A percentile compares a stretch with the other conserved stretches of the same genome.
Evolutionary conservation across 2,329 filamentous ascomycete genomes (phyloP).

Genomic region (Colletotrichum sp.): DNA sequence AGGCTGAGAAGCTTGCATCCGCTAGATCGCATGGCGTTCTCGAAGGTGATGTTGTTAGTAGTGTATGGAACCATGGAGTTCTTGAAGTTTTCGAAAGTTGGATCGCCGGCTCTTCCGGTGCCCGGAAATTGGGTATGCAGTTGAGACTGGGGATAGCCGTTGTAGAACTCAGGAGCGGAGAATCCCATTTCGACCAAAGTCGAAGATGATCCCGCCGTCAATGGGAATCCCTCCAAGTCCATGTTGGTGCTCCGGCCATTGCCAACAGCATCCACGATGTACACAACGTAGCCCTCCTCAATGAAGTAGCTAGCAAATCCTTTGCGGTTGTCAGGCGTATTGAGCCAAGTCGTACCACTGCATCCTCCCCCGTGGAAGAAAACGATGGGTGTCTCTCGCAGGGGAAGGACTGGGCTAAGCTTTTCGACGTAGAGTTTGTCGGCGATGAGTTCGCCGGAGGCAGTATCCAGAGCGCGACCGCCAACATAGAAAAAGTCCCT

Average conservation of each 20-base stretch:
- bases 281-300: conserved; percentile 44
- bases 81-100: conserved; percentile 32
- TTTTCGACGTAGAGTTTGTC: conserved; percentile 61
- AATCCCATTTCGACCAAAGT: conserved; percentile 31
- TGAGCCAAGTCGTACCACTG: conserved; percentile 34
- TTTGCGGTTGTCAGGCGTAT: conserved; percentile 49
- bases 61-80: conserved; percentile 31
- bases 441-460: conserved; percentile 31
- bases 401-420: conserved; percentile 34
- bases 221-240: conserved; percentile 22
- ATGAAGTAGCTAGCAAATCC: conserved; percentile 53
- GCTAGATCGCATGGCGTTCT: conserved; percentile 30
- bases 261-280: conserved; percentile 46
- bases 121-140: conserved; percentile 45
- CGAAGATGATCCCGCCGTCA: conserved; percentile 17
- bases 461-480: conserved; percentile 35
- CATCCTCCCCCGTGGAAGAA: conserved; percentile 8
- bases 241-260: conserved; percentile 40
- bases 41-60: conserved; percentile 29
- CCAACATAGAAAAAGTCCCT: conserved; percentile 39
- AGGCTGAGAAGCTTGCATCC: conserved; percentile 32
- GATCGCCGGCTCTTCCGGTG: conserved; percentile 27
- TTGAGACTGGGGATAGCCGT: conserved; percentile 29
- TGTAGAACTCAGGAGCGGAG: conserved; percentile 31
- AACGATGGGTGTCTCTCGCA: background rate